Conservation (phyloP, 2,329 filamentous ascomycete genomes). For the Monilinia fructicola region DNA sequence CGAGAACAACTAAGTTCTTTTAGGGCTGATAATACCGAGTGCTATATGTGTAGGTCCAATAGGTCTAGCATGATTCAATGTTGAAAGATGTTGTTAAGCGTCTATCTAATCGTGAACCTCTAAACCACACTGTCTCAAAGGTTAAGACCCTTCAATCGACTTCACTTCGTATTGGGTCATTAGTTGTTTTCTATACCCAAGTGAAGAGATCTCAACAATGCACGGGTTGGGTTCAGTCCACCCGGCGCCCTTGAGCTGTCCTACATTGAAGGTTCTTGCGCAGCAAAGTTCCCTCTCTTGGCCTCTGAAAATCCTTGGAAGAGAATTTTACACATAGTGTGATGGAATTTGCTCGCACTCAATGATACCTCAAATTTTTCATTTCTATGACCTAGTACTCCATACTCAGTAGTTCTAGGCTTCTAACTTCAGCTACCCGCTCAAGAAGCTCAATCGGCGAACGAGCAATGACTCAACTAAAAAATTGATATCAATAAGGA, state of each 20-base stretch:
- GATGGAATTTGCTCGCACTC: background rate
- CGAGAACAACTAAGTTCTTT: background rate
- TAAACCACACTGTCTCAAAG: background rate
- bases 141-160: background rate
- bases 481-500: background rate
- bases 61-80: background rate
- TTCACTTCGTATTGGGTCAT: too few species aligned
- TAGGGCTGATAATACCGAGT: conserved; percentile 1
- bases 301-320: background rate
- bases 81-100: background rate
- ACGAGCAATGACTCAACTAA: background rate
- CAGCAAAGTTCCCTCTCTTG: background rate
- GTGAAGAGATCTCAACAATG: too few species aligned
- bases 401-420: background rate
- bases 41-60: background rate
- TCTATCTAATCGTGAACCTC: background rate
- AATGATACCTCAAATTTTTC: background rate
- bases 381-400: background rate
- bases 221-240: background rate
- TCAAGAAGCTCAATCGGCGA: background rate
- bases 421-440: background rate
- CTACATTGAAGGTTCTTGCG: background rate
- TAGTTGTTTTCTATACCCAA: too few species aligned
- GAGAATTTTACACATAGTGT: background rate
- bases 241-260: background rate